These are phyloP conservation scores for Ceratocystis huliohia DNA, from an alignment of 2,329 filamentous ascomycete genomes.

Conservation along the genomic window DNA sequence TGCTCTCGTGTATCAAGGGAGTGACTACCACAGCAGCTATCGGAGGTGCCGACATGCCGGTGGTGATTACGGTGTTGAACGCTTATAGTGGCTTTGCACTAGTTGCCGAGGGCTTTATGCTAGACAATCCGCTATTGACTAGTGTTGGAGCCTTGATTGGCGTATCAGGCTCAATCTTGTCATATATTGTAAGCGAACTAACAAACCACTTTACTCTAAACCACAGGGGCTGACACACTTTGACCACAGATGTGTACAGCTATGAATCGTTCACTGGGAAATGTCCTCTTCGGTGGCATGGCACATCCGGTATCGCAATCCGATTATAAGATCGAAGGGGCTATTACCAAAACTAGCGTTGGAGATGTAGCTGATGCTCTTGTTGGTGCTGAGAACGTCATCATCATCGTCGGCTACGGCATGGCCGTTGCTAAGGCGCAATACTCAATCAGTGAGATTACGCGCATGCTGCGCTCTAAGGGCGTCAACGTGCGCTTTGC, in stretches of 20 bases:
- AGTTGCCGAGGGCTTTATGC: slow-evolving; percentile 83
- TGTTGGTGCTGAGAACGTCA: slow-evolving; percentile 66
- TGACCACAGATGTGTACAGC: slow-evolving; percentile 54
- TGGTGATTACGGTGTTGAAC: slow-evolving; percentile 81
- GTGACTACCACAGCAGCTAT: slow-evolving; percentile 81
- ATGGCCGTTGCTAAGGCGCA: slow-evolving; percentile 93
- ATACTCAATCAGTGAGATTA: slow-evolving; percentile 78
- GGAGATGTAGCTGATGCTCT: slow-evolving; percentile 71
- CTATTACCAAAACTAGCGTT: slow-evolving; percentile 62
- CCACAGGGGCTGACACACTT: background rate
- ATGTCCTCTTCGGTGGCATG: slow-evolving; percentile 78
- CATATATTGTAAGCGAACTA: slow-evolving; percentile 45
- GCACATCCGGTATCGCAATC: slow-evolving; percentile 43
- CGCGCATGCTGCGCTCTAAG: slow-evolving; percentile 56
- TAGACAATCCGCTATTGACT: slow-evolving; percentile 73
- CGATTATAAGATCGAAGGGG: slow-evolving; percentile 66
- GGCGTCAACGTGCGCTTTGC: slow-evolving; percentile 76
- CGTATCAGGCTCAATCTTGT: slow-evolving; percentile 77
- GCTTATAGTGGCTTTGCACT: slow-evolving; percentile 84
- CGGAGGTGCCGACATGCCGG: slow-evolving; percentile 87
- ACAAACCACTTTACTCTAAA: background rate
- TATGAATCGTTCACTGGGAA: slow-evolving; percentile 84
- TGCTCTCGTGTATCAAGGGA: slow-evolving; percentile 71
- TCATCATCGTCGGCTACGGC: slow-evolving; percentile 82
- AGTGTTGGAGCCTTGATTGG: slow-evolving; percentile 79